Base-by-base conservation (phyloP, 1,139 yeast genomes). In the Kodamaea anthophila region DNA sequence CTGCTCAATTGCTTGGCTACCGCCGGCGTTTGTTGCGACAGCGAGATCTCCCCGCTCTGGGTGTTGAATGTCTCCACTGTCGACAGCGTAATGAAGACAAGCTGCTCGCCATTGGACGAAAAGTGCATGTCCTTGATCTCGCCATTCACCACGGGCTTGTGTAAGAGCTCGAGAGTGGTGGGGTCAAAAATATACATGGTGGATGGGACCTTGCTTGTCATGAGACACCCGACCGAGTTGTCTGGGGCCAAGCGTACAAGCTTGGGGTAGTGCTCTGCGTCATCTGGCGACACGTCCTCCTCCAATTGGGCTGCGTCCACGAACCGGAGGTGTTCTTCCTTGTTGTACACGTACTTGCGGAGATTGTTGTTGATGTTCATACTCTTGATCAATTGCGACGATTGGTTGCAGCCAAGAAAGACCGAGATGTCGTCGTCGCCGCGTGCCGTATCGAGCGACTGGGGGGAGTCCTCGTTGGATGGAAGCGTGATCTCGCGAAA, bases 341-440 rank as follows among this genome's bases (percentile, higher is more conserved):
- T 65, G 23, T 58, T 59, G 46, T 60, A 74, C 14, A 58, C 61
- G 47, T 77, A 82, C 47, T 79, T 79, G 36, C 95, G 62, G 44
- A 86, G 53, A 55, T 83, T 87, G 46, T 77, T 78, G 51, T 86
- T 86, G 37, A 71, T 67, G 43, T 40, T 81, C 86, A 46, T 67
- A 41, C 58, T 65, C 58, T 55, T 79, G 65, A 52, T 70, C 64
- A 41, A 65, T 58, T 41, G 75, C 40, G 60, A 57, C 34, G 76
- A 69, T 45, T 84, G 86, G 49, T 85, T 84, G 43, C 87, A 78
- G 4, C 94, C 94, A 31, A 84, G 66, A 34, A 83, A 58, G 13
- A 86, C 73, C 6, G 65, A 49, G 18, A 59, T 52, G n/a, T 44
- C 48, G 18, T 47, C 48, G 18, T 47, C 54, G 18, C 46, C 41